Conservation (phyloP, 768 basidiomycete species). For the Crepidotus variabilis region DNA sequence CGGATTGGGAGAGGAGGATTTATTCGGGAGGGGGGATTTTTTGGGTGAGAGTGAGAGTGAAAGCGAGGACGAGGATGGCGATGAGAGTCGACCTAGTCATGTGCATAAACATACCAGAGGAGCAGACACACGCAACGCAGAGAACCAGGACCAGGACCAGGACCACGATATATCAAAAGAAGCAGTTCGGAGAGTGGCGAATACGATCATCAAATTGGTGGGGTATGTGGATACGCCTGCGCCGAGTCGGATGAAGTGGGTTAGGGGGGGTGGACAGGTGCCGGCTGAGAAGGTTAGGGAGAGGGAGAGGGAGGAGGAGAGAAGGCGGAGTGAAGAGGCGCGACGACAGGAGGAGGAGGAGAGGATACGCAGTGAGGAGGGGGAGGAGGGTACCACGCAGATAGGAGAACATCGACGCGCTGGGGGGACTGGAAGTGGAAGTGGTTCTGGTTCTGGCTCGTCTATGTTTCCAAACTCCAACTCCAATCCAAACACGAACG, state of each 20-base stretch:
- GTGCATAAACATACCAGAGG: slow-evolving; percentile 62
- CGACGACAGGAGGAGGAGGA: too few relatives aligned
- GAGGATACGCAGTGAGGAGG: background rate
- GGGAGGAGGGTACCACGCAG: background rate
- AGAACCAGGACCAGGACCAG: background rate
- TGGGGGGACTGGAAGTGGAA: background rate
- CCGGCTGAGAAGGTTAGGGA: background rate
- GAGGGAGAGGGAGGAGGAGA: background rate
- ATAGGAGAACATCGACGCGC: background rate
- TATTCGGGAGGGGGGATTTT: slow-evolving; percentile 36
- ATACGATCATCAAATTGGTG: slow-evolving; percentile 67
- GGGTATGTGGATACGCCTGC: slow-evolving; percentile 54
- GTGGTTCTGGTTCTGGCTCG: background rate
- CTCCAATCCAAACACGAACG: too few relatives aligned
- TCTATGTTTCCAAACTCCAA: background rate
- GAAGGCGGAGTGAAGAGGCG: background rate
- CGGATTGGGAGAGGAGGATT: slow-evolving; percentile 57
- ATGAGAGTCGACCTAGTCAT: background rate
- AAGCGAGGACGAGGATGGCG: background rate
- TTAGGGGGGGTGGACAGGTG: slow-evolving; percentile 14
- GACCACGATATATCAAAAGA: slow-evolving; percentile 18
- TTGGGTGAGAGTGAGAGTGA: slow-evolving; percentile 19
- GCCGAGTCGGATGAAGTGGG: slow-evolving; percentile 41
- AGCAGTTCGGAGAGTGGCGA: slow-evolving; percentile 66
- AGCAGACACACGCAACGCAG: slow-evolving; percentile 29